Evolutionary conservation across 805 yeast genomes (phyloP), one percentile per base, ranked within the genome.

Genomic region (Torulaspora franciscae): DNA sequence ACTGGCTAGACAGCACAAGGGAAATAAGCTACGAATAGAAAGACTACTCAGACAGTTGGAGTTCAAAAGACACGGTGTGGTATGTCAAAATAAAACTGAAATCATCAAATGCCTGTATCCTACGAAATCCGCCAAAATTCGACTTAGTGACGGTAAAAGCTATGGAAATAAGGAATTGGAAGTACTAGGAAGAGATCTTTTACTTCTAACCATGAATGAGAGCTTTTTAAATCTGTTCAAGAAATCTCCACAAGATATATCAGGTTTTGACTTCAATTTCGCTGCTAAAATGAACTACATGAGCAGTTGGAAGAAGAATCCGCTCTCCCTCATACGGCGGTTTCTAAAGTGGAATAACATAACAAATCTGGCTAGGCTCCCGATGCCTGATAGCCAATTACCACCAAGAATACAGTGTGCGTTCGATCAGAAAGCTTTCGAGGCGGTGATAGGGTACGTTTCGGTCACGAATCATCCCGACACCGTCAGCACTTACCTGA

Each of bases 401-500:
- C 59, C 60, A 24, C 46, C 52, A 4, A 55, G 58, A 10, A 55
- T 51, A 7, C 62, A 50, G n/a, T 43, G 15, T 10, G 45, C 29
- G 14, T 51, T 46, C 15, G 56, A 51, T 37, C 52, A 44, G 32
- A 45, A 44, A 23, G 42, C 56, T 7, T 42, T 63, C 11, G 47
- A 47, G 40, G 57, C 54, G 3, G 32, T 61, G 11, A 48, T 65
- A 9, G 69, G 68, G 6, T 45, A 58, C 19, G 15, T 65, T 13
- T 44, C 52, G 4, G 41, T 45, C 7, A 33, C 46, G 4, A 49
- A 58, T 37, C 60, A 59, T 3, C 46, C 47, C 7, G 37, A 45
- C 6, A 37, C 28, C 5, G 59, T 65, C 3, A 22, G 42, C 3
- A 14, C 37, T 14, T 58, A 62, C 27, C 47, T 64, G 8, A 39